Evolutionary conservation across 495 filamentous ascomycete species (phyloP), one percentile per base, ranked within the genome.

Genomic region (Penicillium bialowiezense): DNA sequence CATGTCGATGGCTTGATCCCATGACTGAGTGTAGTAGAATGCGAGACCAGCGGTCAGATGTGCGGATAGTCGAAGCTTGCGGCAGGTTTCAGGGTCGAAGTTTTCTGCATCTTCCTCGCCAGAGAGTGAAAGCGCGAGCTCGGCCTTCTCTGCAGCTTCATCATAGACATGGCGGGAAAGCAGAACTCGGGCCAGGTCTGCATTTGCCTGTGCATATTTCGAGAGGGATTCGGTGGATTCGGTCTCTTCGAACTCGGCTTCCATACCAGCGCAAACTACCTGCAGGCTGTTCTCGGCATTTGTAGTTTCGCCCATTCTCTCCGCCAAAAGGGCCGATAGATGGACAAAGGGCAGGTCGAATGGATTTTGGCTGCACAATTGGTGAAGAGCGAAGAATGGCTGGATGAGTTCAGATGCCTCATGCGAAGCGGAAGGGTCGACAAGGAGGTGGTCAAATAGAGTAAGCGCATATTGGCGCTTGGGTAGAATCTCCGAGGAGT

Each of bases 31-130:
- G 57, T 88, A 86, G 64, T 91, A 95, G 49, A 85, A 73, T 4
- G 90, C 87, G 5, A 97, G 69, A 3, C 95, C 95, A 19, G 89
- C 80, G 1, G 91, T 95, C 34, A 97, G 71, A 62, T 95, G 89
- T 3, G 90, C 89, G 2, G 89, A 92, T 18, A 97, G 74, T 14
- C 90, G 79, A 34, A 87, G 78, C 50, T 81, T 87, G 32, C 69
- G 66, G 37, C 84, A 77, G 37, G 78, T 73, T 17, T 77, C 75
- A 6, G 77, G 72, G 21, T 89, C 86, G 17, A 70, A 68, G 4
- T 74, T 75, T 36, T 73, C 73, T 7, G 75, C 69, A 40, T 79
- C 74, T 38, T 78, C 74, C 21, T 77, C 74, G 3, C 73, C 81
- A 23, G 84, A 87, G 1, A 95, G 76, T 38, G 86, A 78, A 5